phyloP scores from a whole-genome alignment of 805 yeast genomes.

The Candida ortonii region DNA sequence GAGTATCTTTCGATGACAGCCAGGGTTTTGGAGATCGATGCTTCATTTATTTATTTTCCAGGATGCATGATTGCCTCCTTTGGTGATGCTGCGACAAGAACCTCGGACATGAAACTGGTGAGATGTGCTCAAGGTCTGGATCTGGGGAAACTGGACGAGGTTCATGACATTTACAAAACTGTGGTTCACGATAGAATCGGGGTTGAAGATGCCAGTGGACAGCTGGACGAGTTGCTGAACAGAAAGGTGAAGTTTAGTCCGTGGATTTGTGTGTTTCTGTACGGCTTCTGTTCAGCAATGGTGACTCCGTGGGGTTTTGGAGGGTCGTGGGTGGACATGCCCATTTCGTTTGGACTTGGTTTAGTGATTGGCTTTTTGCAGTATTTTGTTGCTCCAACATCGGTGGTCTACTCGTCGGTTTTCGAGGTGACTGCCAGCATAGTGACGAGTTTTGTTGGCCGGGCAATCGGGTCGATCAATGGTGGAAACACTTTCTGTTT shows the following conservation, averaged over 20 bases:
- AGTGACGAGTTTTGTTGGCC: conserved; percentile 78
- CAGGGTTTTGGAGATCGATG: conserved; percentile 87
- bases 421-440: conserved; percentile 92
- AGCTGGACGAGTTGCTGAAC: conserved; percentile 65
- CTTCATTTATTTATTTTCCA: conserved; percentile 87
- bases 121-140: conserved; percentile 88
- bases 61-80: conserved; percentile 94
- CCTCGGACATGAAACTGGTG: conserved; percentile 89
- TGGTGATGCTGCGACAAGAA: conserved; percentile 91
- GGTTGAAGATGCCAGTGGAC: conserved; percentile 78
- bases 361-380: conserved; percentile 80
- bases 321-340: conserved; percentile 85
- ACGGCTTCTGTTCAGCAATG: conserved; percentile 75
- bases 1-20: conserved; percentile 93
- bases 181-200: conserved; percentile 88
- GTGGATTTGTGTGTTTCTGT: conserved; percentile 74
- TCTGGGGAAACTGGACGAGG: conserved; percentile 72
- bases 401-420: conserved; percentile 80
- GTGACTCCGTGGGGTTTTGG: conserved; percentile 88
- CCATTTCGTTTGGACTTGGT: conserved; percentile 79
- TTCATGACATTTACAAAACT: conserved; percentile 79
- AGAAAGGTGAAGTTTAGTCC: conserved; percentile 63
- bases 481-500: conserved; percentile 71
- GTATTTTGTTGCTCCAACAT: conserved; percentile 74
- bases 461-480: conserved; percentile 84